These are phyloP conservation scores for Trichoderma oligosporum DNA, from an alignment of 2,329 filamentous ascomycete species.

Conservation along the genomic window DNA sequence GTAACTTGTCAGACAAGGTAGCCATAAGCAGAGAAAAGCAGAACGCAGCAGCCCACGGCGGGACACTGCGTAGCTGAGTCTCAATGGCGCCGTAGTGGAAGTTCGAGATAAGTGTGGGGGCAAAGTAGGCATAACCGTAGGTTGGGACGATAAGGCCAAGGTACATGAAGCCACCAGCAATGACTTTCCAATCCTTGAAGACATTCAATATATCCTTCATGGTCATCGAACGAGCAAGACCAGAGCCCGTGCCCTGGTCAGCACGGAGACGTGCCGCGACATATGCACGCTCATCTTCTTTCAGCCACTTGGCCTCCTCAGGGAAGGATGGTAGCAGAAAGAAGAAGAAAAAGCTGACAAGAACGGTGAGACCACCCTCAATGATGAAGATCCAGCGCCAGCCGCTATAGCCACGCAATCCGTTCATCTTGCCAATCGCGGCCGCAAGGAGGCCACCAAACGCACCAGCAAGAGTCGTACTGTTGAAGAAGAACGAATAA, in stretches of 20 bases:
- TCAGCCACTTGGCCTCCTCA: slow-evolving; percentile 69
- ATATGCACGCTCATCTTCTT: slow-evolving; percentile 63
- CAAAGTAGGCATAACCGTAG: slow-evolving; percentile 75
- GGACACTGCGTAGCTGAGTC: slow-evolving; percentile 56
- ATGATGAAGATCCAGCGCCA: slow-evolving; percentile 86
- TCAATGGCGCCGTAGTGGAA: slow-evolving; percentile 60
- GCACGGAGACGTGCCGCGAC: slow-evolving; percentile 62
- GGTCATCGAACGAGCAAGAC: slow-evolving; percentile 58
- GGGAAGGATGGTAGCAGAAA: slow-evolving; percentile 73
- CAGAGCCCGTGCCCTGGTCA: slow-evolving; percentile 63
- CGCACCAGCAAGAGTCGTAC: slow-evolving; percentile 72
- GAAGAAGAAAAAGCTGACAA: slow-evolving; percentile 59
- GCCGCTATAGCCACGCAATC: slow-evolving; percentile 60
- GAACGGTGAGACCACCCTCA: slow-evolving; percentile 62
- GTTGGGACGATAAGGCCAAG: slow-evolving; percentile 74
- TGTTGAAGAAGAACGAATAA: slow-evolving; percentile 91
- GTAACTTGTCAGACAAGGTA: slow-evolving; percentile 63
- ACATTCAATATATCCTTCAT: slow-evolving; percentile 57
- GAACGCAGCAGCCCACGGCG: slow-evolving; percentile 66
- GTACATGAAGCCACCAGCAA: slow-evolving; percentile 76
- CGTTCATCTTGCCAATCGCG: slow-evolving; percentile 86
- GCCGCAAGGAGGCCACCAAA: slow-evolving; percentile 84
- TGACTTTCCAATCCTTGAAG: slow-evolving; percentile 70
- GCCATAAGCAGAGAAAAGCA: slow-evolving; percentile 74
- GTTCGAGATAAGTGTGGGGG: slow-evolving; percentile 65